Conservation (phyloP, 2,329 filamentous ascomycete genomes). For the Aspergillus quadrilineatus region DNA sequence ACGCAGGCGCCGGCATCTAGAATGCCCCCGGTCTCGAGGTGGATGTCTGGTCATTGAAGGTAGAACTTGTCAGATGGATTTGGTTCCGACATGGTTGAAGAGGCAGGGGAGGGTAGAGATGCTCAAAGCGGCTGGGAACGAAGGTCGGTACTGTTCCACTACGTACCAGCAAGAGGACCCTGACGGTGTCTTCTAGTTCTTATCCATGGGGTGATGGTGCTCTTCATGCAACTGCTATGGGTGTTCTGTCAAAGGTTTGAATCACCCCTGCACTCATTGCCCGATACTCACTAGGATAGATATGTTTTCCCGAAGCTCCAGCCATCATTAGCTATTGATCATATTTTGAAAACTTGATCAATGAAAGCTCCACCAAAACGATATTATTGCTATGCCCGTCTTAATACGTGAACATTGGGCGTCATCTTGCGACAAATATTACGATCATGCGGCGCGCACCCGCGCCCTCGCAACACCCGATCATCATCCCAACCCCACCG, state of each 20-base stretch:
- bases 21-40: conserved; percentile 32
- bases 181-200: conserved; percentile 13
- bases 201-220: conserved; percentile 18
- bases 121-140: conserved; percentile 22
- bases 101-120: conserved; percentile 17
- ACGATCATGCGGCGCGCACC: neutral
- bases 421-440: neutral
- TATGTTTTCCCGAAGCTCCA: neutral
- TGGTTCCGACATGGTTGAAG: conserved; percentile 33
- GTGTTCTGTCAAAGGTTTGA: conserved; percentile 11
- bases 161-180: neutral
- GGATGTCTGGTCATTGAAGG: conserved; percentile 43
- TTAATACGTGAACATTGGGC: neutral
- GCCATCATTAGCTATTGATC: neutral
- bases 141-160: conserved; percentile 25
- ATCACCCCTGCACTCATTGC: neutral
- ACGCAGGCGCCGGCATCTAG: conserved; percentile 40
- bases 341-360: neutral
- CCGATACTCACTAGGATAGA: neutral
- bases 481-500: neutral
- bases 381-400: too few relatives aligned
- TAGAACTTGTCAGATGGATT: conserved; percentile 30
- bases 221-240: conserved; percentile 19
- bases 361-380: too few relatives aligned
- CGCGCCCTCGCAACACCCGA: neutral